Evolutionary conservation across 257 asterid species (phyloP).

Genomic region (Thymus mandschuricus): DNA sequence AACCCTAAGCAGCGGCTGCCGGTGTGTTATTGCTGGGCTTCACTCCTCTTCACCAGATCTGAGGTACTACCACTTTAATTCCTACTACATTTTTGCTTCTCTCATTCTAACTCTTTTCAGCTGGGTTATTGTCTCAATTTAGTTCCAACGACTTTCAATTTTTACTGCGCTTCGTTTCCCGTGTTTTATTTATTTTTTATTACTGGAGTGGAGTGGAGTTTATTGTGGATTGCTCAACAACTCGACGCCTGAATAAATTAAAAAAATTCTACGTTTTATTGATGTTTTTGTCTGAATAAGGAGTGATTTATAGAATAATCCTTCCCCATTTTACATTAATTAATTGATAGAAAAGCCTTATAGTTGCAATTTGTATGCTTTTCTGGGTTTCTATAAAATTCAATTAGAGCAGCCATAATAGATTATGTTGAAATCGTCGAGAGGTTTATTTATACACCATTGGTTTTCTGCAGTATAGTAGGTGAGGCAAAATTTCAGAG

Average conservation of each 20-base stretch:
- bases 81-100: slow-evolving; percentile 15
- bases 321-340: neutral
- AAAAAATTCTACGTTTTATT: too few relatives aligned
- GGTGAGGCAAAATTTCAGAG: slow-evolving; percentile 3
- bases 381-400: slow-evolving; percentile 7
- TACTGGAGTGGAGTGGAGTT: neutral
- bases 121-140: slow-evolving; percentile 12
- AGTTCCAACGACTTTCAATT: slow-evolving; percentile 10
- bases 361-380: neutral
- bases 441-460: neutral
- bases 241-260: neutral
- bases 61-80: slow-evolving; percentile 23
- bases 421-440: slow-evolving; percentile 2
- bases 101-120: neutral
- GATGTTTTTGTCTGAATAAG: neutral
- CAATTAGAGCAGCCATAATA: neutral
- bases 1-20: slow-evolving; percentile 38
- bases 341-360: neutral
- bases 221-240: slow-evolving; percentile 6
- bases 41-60: slow-evolving; percentile 52
- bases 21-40: neutral
- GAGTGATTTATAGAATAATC: neutral
- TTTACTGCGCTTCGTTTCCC: too few relatives aligned
- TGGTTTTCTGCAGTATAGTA: neutral
- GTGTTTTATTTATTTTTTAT: too few relatives aligned